Conservation (phyloP, 2,329 filamentous ascomycete genomes). For the Penicillium sp. region DNA sequence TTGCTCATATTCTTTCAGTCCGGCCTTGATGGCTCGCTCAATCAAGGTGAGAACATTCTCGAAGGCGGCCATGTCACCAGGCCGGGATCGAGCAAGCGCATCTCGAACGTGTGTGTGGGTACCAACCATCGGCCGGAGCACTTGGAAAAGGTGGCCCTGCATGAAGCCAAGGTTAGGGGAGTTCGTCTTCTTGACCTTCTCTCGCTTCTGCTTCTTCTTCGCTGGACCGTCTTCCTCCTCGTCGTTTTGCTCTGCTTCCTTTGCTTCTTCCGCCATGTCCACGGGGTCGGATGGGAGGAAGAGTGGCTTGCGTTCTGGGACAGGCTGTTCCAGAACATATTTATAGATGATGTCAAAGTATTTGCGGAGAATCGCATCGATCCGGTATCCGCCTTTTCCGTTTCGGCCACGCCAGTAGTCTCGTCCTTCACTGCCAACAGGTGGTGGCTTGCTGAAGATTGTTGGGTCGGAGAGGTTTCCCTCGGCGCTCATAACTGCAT, state of each 20-base stretch:
- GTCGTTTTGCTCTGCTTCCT: slow-evolving; percentile 29
- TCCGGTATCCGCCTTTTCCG: slow-evolving; percentile 80
- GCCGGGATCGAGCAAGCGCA: slow-evolving; percentile 70
- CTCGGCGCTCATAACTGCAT: slow-evolving; percentile 95
- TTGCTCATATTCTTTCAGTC: slow-evolving; percentile 68
- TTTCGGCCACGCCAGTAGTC: slow-evolving; percentile 86
- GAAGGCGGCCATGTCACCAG: slow-evolving; percentile 74
- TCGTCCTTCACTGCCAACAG: slow-evolving; percentile 66
- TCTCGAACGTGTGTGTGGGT: slow-evolving; percentile 84
- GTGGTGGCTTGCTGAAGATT: slow-evolving; percentile 75
- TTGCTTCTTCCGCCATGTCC: slow-evolving; percentile 25
- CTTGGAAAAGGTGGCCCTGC: slow-evolving; percentile 91
- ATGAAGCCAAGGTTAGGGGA: slow-evolving; percentile 75
- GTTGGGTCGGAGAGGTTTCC: slow-evolving; percentile 90
- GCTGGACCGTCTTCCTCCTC: slow-evolving; percentile 53
- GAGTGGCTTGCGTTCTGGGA: slow-evolving; percentile 69
- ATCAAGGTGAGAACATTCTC: slow-evolving; percentile 77
- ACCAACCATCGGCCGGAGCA: slow-evolving; percentile 80
- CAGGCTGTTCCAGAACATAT: slow-evolving; percentile 70
- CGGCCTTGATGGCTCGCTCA: slow-evolving; percentile 73
- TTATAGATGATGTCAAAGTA: slow-evolving; percentile 90
- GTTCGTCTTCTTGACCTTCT: slow-evolving; percentile 51
- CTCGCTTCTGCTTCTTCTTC: slow-evolving; percentile 51
- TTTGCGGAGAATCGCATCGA: slow-evolving; percentile 83
- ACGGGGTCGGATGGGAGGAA: slow-evolving; percentile 66